Base-by-base conservation (phyloP, 2,329 filamentous ascomycete genomes). In the Penicillium occitanis region DNA sequence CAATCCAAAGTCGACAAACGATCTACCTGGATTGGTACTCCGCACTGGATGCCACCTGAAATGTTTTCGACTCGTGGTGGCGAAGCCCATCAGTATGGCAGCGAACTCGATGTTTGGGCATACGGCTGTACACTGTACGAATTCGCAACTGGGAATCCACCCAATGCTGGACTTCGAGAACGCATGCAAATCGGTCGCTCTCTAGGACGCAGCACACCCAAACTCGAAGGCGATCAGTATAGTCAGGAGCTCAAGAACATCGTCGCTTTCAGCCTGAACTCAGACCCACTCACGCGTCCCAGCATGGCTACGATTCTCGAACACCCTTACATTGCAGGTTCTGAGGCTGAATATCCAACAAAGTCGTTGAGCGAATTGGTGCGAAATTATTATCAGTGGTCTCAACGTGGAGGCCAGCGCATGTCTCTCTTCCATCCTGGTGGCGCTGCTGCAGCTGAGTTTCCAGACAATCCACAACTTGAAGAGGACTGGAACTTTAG, bases 41-140 rank as follows among this genome's bases (percentile, higher is more conserved):
- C 87, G 2, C 85, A 88, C 71, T 90, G 86, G 85, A 88, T 90
- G 87, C 85, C 87, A 5, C 86, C 85, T 4, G 87, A 90, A 72
- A 80, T 89, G 73, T 83, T 83, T 68, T 71, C 77, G 53, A 74
- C 72, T 53, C 72, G 73, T 3, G 72, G 73, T 10, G 68, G 67
- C 5, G 76, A 78, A 64, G 78, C 76, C 7, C 79, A 81, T 62
- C 75, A 80, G 60, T 83, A 83, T 66, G 80, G 81, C 13, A 82
- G 80, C 66, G 82, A 84, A 79, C 76, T 84, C 50, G 82, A 84
- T 71, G 80, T 83, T 3, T 84, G 82, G 82, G 81, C 81, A 17
- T 84, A 81, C 70, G 82, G 81, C 33, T 83, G 81, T 67, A 84
- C 82, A 0, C 67, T 84, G 4, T 82, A 79, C 64, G 82, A 84